These are phyloP conservation scores for Geranium rotundifolium DNA, from an alignment of 345 rosid species.

Conservation along the genomic window DNA sequence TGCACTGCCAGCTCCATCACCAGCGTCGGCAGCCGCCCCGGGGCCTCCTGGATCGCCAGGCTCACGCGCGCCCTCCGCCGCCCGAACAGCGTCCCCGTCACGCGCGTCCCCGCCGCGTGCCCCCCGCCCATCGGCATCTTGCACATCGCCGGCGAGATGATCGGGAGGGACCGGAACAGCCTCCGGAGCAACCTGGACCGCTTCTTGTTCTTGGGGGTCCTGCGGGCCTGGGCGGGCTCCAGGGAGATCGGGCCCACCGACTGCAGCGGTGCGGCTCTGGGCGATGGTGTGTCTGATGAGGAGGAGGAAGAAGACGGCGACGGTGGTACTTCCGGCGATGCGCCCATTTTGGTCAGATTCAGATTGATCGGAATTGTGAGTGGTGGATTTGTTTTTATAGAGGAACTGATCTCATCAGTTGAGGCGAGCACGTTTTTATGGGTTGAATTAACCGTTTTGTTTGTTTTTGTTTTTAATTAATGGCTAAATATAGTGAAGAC, in stretches of 20 bases:
- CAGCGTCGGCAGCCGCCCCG: conserved; percentile 48
- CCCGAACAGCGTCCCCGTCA: conserved; percentile 70
- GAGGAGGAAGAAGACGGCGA: no score
- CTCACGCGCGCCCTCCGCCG: conserved; percentile 53
- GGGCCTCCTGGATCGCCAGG: conserved; percentile 63
- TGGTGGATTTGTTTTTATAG: no score
- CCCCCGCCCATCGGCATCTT: conserved; percentile 48
- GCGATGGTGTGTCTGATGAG: no score
- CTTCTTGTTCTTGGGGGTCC: conserved; percentile 24
- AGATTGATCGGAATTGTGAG: no score
- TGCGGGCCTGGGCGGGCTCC: conserved; percentile 30
- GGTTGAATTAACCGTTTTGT: no score
- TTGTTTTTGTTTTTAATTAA: no score
- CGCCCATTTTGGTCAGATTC: no score
- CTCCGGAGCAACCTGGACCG: conserved; percentile 42
- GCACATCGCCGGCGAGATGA: conserved; percentile 38
- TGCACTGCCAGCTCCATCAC: conserved; percentile 59
- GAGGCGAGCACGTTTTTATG: no score
- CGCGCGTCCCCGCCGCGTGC: conserved; percentile 60
- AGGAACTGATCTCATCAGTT: no score
- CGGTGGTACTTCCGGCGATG: no score
- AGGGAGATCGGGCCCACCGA: conserved; percentile 19
- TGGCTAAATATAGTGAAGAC: no score
- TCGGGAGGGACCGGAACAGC: conserved; percentile 61
- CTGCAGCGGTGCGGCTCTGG: conserved; percentile 3